Evolutionary conservation across 805 yeast species (phyloP).

Genomic region (Sungouiozyma ichnusensis): DNA sequence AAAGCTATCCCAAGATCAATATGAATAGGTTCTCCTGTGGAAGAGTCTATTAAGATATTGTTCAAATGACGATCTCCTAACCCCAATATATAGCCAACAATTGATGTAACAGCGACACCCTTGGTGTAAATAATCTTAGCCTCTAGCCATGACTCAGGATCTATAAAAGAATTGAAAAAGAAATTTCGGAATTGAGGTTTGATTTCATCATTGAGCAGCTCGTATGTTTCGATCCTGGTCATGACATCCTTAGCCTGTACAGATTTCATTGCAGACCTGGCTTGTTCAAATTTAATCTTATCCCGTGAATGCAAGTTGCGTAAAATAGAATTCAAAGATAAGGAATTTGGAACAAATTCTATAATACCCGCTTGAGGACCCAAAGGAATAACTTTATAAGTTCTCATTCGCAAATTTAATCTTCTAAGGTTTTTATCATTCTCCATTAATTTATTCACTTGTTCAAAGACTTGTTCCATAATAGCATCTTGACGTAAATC

Average conservation of each 20-base stretch:
- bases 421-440: conserved; percentile 46
- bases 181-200: conserved; percentile 62
- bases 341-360: conserved; percentile 76
- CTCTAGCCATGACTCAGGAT: conserved; percentile 66
- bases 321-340: conserved; percentile 59
- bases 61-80: conserved; percentile 93
- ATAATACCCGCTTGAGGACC: conserved; percentile 83
- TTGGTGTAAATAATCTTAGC: conserved; percentile 55
- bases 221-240: conserved; percentile 38
- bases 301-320: conserved; percentile 52
- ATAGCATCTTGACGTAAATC: conserved; percentile 92
- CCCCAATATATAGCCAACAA: conserved; percentile 82
- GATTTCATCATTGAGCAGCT: conserved; percentile 38
- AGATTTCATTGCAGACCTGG: conserved; percentile 53
- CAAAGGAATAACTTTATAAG: conserved; percentile 83
- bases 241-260: conserved; percentile 37
- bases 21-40: conserved; percentile 88
- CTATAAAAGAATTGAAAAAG: conserved; percentile 55
- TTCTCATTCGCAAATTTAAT: conserved; percentile 55
- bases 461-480: conserved; percentile 93
- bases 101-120: conserved; percentile 76
- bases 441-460: conserved; percentile 59
- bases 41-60: conserved; percentile 70
- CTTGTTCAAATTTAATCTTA: conserved; percentile 39
- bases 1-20: conserved; percentile 95